phyloP scores from a whole-genome alignment of 495 filamentous ascomycete species.

The Clavariopsis aquatica region DNA sequence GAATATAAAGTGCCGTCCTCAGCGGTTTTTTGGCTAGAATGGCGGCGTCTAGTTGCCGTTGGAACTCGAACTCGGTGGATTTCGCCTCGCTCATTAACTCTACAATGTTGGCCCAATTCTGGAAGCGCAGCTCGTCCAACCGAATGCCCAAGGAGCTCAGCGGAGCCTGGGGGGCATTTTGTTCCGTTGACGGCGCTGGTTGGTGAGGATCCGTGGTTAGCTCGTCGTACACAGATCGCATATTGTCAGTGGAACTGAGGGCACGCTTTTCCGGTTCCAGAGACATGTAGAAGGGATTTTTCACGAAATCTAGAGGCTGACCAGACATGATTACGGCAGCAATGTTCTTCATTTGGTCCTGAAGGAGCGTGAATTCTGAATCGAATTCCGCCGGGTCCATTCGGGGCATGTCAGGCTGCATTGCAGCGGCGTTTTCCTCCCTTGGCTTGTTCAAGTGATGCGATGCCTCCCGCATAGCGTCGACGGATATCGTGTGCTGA shows the following conservation, averaged over 20 bases:
- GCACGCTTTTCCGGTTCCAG: conserved; percentile 17
- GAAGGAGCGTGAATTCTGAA: conserved; percentile 2
- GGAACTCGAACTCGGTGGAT: conserved; percentile 7
- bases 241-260: conserved; percentile 16
- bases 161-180: neutral
- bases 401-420: neutral
- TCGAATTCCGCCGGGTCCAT: conserved; percentile 22
- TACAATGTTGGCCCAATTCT: conserved; percentile 36
- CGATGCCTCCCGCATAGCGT: neutral
- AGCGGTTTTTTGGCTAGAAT: conserved; percentile 8
- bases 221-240: conserved; percentile 42
- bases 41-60: conserved; percentile 19
- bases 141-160: conserved; percentile 30
- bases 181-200: neutral
- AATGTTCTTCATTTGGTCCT: conserved; percentile 17
- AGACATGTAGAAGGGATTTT: conserved; percentile 29
- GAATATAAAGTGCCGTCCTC: neutral
- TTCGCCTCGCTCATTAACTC: conserved; percentile 34
- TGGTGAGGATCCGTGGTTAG: conserved; percentile 42
- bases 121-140: conserved; percentile 36
- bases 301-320: conserved; percentile 24
- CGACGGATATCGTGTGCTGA: neutral
- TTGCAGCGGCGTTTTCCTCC: neutral
- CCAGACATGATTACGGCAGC: conserved; percentile 27
- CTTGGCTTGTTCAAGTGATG: neutral